A percentile compares a stretch with the other conserved stretches of the same genome.
Conservation (phyloP, 345 rosid genomes). For the Mercurialis annua region DNA sequence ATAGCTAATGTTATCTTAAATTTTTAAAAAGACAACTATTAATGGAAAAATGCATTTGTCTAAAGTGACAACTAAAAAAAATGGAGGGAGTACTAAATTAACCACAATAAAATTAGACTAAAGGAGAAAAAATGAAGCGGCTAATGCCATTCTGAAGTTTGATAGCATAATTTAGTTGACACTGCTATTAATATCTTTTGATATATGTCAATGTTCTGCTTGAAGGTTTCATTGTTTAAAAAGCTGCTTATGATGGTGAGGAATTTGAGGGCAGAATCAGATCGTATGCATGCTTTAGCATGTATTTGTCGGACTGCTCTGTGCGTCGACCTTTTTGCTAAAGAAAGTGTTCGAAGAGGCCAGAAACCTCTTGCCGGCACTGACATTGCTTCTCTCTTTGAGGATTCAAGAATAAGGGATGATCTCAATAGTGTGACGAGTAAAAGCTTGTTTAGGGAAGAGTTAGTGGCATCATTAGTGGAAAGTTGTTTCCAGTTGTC, state of each 20-base stretch:
- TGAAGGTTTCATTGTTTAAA: conserved; percentile 91
- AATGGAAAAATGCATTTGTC: too few relatives aligned
- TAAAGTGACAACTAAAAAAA: too few relatives aligned
- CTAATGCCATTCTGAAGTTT: background rate
- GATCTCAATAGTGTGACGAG: conserved; percentile 78
- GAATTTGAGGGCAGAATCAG: conserved; percentile 95
- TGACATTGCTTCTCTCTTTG: conserved; percentile 91
- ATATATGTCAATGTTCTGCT: conserved; percentile 13
- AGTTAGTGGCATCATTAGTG: conserved; percentile 89
- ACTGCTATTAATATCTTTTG: background rate
- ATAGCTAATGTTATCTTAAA: too few relatives aligned
- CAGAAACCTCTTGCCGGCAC: conserved; percentile 98
- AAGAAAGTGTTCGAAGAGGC: conserved; percentile 94
- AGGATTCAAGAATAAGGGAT: conserved; percentile 82
- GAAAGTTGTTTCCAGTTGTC: conserved; percentile 99
- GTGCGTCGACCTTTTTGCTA: conserved; percentile 94
- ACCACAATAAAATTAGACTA: background rate
- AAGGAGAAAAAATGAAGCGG: background rate
- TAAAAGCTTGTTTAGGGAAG: conserved; percentile 91
- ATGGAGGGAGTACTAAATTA: too few relatives aligned
- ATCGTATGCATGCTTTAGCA: conserved; percentile 97
- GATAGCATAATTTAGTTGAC: background rate
- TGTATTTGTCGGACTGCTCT: conserved; percentile 98
- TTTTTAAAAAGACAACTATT: too few relatives aligned
- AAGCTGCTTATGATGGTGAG: conserved; percentile 95